Evolutionary conservation across 805 yeast species (phyloP).

Genomic region (Suhomyces kilbournensis): DNA sequence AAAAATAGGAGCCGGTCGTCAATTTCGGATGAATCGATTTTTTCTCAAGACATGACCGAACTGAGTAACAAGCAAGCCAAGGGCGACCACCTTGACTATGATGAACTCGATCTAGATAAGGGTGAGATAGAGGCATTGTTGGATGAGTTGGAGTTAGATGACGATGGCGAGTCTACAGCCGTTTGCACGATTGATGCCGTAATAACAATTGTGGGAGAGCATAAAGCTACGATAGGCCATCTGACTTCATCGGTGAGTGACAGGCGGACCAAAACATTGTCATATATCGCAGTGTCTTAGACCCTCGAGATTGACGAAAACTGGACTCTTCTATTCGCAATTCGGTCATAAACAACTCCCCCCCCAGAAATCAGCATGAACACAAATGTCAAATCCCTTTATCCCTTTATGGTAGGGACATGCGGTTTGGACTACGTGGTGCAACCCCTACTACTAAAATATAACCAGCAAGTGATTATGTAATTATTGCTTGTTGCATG

Average conservation of each 20-base stretch:
- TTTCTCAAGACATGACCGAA: slow-evolving; percentile 7
- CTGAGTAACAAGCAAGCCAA: slow-evolving; percentile 6
- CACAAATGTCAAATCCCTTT: background rate
- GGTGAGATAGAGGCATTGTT: slow-evolving; percentile 17
- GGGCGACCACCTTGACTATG: background rate
- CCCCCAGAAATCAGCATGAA: background rate
- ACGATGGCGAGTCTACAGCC: slow-evolving; percentile 12
- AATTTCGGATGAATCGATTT: slow-evolving; percentile 12
- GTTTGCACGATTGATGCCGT: slow-evolving; percentile 24
- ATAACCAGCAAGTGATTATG: background rate
- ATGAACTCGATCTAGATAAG: slow-evolving; percentile 5
- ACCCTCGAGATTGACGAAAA: background rate
- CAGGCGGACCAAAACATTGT: slow-evolving; percentile 9
- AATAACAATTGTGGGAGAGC: slow-evolving; percentile 18
- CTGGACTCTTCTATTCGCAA: background rate
- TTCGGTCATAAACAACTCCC: background rate
- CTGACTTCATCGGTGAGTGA: background rate
- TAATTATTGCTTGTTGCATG: background rate
- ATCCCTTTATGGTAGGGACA: background rate
- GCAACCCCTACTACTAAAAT: background rate
- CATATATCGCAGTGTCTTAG: slow-evolving; percentile 4
- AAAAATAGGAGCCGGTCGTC: slow-evolving; percentile 13
- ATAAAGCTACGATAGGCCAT: background rate
- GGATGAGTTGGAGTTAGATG: slow-evolving; percentile 18
- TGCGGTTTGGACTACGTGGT: background rate